These are phyloP conservation scores for Sideroxylon spinosum DNA, from an alignment of 179 eudicot genomes.

Conservation along the genomic window DNA sequence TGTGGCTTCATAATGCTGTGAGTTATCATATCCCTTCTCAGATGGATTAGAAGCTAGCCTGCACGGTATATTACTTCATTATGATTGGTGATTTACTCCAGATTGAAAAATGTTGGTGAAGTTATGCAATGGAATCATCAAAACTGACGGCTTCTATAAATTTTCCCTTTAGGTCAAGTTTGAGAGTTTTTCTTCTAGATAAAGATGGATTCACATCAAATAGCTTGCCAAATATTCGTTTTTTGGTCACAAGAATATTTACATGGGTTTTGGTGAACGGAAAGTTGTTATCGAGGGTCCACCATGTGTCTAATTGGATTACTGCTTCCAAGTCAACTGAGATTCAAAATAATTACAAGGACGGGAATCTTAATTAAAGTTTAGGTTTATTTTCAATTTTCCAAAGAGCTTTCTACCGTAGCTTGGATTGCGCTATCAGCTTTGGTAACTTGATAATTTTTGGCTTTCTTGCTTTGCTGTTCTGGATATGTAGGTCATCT, in stretches of 20 bases:
- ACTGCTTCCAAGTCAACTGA: neutral
- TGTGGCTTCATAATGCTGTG: neutral
- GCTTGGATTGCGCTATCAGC: too few species aligned
- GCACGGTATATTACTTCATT: too few species aligned
- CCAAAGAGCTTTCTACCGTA: neutral
- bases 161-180: neutral
- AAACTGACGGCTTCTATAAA: neutral
- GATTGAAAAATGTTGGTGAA: too few species aligned
- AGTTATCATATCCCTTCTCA: neutral
- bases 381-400: neutral
- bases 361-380: neutral
- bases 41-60: too few species aligned
- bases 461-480: conserved; percentile 11
- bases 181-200: neutral
- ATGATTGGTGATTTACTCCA: neutral
- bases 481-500: conserved; percentile 58
- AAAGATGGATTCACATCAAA: neutral
- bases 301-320: neutral
- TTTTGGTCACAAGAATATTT: neutral
- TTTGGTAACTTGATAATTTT: neutral
- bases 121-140: neutral
- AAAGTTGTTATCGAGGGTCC: neutral
- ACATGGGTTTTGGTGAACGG: neutral
- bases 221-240: too few species aligned
- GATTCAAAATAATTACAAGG: neutral